Evolutionary conservation across 768 basidiomycete species (phyloP).

Genomic region (Collybia sordida): DNA sequence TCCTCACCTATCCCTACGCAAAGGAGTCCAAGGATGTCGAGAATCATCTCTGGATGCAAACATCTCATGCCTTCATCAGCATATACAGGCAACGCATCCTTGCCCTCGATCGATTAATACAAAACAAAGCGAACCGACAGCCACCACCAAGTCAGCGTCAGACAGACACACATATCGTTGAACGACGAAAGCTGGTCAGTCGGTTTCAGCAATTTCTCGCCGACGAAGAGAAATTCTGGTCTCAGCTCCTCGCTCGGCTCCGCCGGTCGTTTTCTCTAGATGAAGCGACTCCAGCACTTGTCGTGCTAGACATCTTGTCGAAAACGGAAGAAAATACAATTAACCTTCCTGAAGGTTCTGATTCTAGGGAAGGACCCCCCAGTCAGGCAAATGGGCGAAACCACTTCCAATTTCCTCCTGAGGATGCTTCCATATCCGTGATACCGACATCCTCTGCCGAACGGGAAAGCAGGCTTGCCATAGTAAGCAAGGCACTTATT

Average conservation of each 20-base stretch:
- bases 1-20: slow-evolving; percentile 67
- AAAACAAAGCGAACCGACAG: slow-evolving; percentile 34
- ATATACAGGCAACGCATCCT: slow-evolving; percentile 78
- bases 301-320: slow-evolving; percentile 52
- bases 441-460: slow-evolving; percentile 46
- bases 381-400: slow-evolving; percentile 42
- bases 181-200: slow-evolving; percentile 82
- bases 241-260: slow-evolving; percentile 71
- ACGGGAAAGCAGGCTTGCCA: slow-evolving; percentile 64
- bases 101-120: slow-evolving; percentile 58
- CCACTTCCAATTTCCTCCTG: slow-evolving; percentile 64
- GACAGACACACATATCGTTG: slow-evolving; percentile 43
- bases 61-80: slow-evolving; percentile 82
- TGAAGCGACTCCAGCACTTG: slow-evolving; percentile 59
- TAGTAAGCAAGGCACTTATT: slow-evolving; percentile 84
- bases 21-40: slow-evolving; percentile 79
- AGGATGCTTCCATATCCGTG: slow-evolving; percentile 39
- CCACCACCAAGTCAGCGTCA: slow-evolving; percentile 49
- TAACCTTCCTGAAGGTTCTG: slow-evolving; percentile 14
- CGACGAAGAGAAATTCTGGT: slow-evolving; percentile 93
- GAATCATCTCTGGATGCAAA: slow-evolving; percentile 90
- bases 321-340: slow-evolving; percentile 32
- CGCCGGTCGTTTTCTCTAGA: slow-evolving; percentile 70
- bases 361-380: slow-evolving; percentile 20
- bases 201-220: slow-evolving; percentile 89